Base-by-base conservation (phyloP, 805 yeast species). In the Myxozyma vanderwaltii region DNA sequence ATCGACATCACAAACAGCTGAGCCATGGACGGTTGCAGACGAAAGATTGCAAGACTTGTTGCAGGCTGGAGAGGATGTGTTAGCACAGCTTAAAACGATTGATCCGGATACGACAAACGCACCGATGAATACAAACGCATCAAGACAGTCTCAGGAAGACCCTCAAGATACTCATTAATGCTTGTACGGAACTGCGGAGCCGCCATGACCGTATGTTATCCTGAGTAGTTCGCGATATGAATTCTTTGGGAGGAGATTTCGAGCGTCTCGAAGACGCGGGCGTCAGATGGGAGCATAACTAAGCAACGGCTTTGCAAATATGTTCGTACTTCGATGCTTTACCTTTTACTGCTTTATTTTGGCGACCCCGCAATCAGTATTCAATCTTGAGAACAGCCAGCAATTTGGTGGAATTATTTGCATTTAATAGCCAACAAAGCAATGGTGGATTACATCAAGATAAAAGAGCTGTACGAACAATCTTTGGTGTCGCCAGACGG, bases 41-140 rank as follows among this genome's bases (percentile, higher is more conserved):
- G 79, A 72, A 86, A 91, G n/a, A 94, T 86, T 1, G 99, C 95
- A 48, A 94, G 78, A 71, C 97, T 91, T 56, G 99, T 89, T 12
- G 97, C 96, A 1, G 99, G 96, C 52, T 67, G 56, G 74, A 24
- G 27, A 40, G 31, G 35, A 7, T 27, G 24, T 21, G 23, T 39
- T 40, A 39, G 39, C 29, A 27, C 13, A 21, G 6, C 19, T 15
- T 19, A n/a, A n/a, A n/a, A 7, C 56, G 49, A 46, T 33, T 59
- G 54, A 39, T 24, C 51, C 17, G 27, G 51, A n/a, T 8, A 17
- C 13, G n/a, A 48, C 24, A 40, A n/a, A 27, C 38, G 35, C 35
- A 44, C 47, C n/a, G 39, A 36, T 46, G 36, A 35, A 74, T 88
- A 94, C 23, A 94, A 79, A 69, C 90, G 82, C 23, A 86, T 79